phyloP scores from a whole-genome alignment of 2,329 filamentous ascomycete genomes.

The Thyridium curvatum region DNA sequence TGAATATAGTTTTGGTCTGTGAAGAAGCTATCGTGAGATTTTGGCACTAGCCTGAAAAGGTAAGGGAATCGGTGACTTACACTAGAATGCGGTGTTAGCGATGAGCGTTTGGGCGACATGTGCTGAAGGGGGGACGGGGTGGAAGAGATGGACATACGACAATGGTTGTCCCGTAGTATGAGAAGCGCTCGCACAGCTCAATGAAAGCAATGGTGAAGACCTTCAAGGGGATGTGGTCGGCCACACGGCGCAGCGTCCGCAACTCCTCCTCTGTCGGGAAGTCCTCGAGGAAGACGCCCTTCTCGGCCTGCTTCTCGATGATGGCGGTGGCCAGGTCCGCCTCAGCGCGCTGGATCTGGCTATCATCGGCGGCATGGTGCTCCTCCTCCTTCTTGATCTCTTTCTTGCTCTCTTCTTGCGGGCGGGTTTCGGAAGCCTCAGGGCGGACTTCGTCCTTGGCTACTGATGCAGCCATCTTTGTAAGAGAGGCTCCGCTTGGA shows the following conservation, averaged over 20 bases:
- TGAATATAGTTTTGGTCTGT: conserved; percentile 57
- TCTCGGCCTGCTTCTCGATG: conserved; percentile 20
- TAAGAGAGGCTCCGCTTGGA: too few species aligned
- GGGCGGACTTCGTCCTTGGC: too few species aligned
- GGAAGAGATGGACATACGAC: conserved; percentile 52
- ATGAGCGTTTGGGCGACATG: neutral
- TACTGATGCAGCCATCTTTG: too few species aligned
- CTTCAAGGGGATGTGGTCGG: conserved; percentile 51
- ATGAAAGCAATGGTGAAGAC: conserved; percentile 60
- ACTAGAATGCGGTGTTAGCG: neutral
- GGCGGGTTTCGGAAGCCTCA: too few species aligned
- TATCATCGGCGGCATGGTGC: too few species aligned
- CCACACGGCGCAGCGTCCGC: conserved; percentile 43
- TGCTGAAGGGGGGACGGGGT: neutral
- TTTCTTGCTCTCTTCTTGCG: too few species aligned
- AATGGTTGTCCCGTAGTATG: conserved; percentile 62
- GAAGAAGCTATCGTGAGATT: neutral
- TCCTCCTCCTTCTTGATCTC: too few species aligned
- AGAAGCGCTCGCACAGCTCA: conserved; percentile 67
- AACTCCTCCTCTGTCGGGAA: conserved; percentile 46
- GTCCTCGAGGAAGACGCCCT: conserved; percentile 7
- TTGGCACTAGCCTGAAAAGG: neutral
- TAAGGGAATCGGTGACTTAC: conserved; percentile 3
- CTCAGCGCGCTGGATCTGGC: too few species aligned
- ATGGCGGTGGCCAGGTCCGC: too few species aligned